Evolutionary conservation across 2,329 filamentous ascomycete species (phyloP).

Genomic region (Pseudogymnoascus sp.): DNA sequence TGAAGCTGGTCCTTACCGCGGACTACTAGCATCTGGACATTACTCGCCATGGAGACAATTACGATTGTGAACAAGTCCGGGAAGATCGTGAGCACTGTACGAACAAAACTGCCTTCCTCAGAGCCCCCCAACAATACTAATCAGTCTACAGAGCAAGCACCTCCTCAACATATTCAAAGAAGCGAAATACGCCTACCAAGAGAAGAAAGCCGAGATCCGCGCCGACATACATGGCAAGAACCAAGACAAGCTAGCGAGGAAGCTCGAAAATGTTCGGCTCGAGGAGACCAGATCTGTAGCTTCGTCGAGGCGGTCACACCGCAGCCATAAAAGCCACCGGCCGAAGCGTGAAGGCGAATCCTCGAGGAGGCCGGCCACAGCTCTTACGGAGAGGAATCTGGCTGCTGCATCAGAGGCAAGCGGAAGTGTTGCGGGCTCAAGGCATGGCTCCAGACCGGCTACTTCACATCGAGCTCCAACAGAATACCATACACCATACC

Average conservation of each 20-base stretch:
- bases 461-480: slow-evolving; percentile 18
- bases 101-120: slow-evolving; percentile 28
- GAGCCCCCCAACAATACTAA: slow-evolving; percentile 14
- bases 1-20: background rate
- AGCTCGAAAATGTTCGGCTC: slow-evolving; percentile 22
- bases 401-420: slow-evolving; percentile 21
- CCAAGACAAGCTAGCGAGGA: slow-evolving; percentile 52
- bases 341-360: slow-evolving; percentile 16
- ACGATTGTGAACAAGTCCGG: slow-evolving; percentile 87
- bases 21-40: background rate
- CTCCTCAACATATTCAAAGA: slow-evolving; percentile 87
- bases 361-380: slow-evolving; percentile 3
- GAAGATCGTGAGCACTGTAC: slow-evolving; percentile 81
- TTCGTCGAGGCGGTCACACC: slow-evolving; percentile 33
- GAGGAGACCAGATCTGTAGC: slow-evolving; percentile 34
- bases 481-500: slow-evolving; percentile 2
- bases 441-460: slow-evolving; percentile 18
- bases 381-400: slow-evolving; percentile 21
- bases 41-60: slow-evolving; percentile 60
- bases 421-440: slow-evolving; percentile 19
- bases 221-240: slow-evolving; percentile 55
- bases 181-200: slow-evolving; percentile 77
- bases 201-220: slow-evolving; percentile 76
- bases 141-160: slow-evolving; percentile 66
- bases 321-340: slow-evolving; percentile 23